Conservation (phyloP, 2,329 filamentous ascomycete genomes). For the Leptographium procerum region DNA sequence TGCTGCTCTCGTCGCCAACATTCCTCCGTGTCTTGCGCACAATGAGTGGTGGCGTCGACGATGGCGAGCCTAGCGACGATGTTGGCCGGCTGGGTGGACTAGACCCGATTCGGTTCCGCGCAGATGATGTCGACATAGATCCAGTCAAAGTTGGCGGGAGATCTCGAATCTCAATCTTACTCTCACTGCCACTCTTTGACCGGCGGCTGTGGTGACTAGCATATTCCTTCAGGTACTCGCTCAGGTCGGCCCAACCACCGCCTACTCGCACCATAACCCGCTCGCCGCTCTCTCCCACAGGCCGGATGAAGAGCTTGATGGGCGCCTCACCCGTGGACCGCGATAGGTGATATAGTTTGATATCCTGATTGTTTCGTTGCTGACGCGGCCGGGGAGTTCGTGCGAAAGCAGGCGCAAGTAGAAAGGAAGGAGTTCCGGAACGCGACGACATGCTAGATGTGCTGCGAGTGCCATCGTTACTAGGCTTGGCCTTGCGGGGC, state of each 20-base stretch:
- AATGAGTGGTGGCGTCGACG: constrained; percentile 34
- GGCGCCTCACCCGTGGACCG: constrained; percentile 74
- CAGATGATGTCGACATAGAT: neutral
- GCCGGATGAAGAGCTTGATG: constrained; percentile 87
- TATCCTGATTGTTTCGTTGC: constrained; percentile 51
- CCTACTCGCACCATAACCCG: constrained; percentile 97
- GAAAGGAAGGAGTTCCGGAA: constrained; percentile 55
- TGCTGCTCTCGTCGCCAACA: constrained; percentile 23
- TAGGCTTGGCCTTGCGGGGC: constrained; percentile 25
- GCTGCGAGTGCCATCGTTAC: constrained; percentile 23
- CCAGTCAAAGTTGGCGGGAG: constrained; percentile 20
- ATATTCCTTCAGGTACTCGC: constrained; percentile 89
- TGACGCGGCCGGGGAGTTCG: constrained; percentile 37
- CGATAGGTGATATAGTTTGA: constrained; percentile 86
- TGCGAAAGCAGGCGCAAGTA: constrained; percentile 49
- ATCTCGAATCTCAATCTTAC: constrained; percentile 49
- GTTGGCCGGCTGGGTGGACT: constrained; percentile 24
- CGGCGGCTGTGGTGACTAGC: constrained; percentile 82
- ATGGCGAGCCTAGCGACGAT: constrained; percentile 25
- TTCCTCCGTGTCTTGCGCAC: constrained; percentile 44
- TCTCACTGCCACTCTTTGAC: constrained; percentile 32
- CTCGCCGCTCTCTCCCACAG: constrained; percentile 81
- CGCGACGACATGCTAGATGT: constrained; percentile 41
- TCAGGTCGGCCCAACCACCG: constrained; percentile 95
- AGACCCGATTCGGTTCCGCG: constrained; percentile 16